Base-by-base conservation (phyloP, 75 land plant species). In the Pinus tabuliformis region DNA sequence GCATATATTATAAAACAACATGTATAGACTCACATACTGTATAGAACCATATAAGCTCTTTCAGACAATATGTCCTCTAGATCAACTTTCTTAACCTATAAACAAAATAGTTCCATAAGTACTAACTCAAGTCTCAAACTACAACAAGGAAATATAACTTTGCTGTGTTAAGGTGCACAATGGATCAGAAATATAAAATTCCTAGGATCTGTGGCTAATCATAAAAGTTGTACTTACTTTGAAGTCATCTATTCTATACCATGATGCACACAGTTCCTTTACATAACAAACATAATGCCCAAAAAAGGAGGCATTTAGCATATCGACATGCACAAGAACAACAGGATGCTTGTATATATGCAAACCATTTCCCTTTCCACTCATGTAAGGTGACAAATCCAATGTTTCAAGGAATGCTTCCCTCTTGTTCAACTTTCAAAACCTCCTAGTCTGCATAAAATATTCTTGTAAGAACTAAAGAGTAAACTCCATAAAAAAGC, bases 311-410 rank as follows among this genome's bases (percentile, higher is more conserved):
- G 99, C 95, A 89, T 96, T 96, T 2, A 92, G 79, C 93, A 90
- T 94, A 79, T 94, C 99, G 45, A 96, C 73, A 83, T 96, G 99
- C 8, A 96, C 97, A 77, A 96, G 91, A 72, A 96, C 99, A 45
- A 90, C 99, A 86, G 89, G 94, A 8, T 94, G 90, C 74, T 77
- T 84, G 83, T 96, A 96, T 11, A 82, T 22, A 70, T 89, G 90
- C 21, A 76, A 81, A 18, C 75, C 81, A 72, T 82, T 81, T 16
- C 81, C 87, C 59, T 76, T 78, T 6, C 84, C 87, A 76, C 91
- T 94, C 88, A 92, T 91, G 78, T 90, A 96, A 56, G 95, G 85
- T 56, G 79, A 76, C 49, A 96, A 87, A 62, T 96, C 86, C 56
- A 96, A 75, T 20, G 56, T 85, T 75, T 92, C 93, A 58, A 95